phyloP scores from a whole-genome alignment of 2,329 filamentous ascomycete species.

The Curvularia eragrostidis region DNA sequence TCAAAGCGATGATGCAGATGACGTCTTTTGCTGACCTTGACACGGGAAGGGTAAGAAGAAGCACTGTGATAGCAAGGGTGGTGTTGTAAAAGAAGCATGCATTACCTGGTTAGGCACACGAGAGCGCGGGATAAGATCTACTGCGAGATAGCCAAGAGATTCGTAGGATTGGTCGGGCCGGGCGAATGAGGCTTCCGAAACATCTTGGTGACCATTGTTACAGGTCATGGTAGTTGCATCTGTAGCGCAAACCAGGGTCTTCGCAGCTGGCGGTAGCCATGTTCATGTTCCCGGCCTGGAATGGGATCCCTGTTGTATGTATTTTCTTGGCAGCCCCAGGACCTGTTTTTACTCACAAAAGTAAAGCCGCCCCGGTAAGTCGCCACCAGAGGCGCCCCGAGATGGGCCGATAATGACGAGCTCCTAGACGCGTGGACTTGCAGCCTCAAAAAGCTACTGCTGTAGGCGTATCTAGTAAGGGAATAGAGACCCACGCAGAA shows the following conservation, averaged over 20 bases:
- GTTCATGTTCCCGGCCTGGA: constrained; percentile 24
- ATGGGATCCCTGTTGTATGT: constrained; percentile 34
- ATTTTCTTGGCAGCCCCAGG: constrained; percentile 17
- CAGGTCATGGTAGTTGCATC: constrained; percentile 24
- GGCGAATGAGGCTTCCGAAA: constrained; percentile 13
- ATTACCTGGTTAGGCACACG: constrained; percentile 16
- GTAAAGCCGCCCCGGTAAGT: constrained; percentile 23
- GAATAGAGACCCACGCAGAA: background rate
- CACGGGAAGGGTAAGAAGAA: constrained; percentile 9
- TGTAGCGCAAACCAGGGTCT: constrained; percentile 21
- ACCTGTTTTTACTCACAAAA: constrained; percentile 27
- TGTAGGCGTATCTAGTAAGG: background rate
- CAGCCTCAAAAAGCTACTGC: background rate
- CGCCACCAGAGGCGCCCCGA: constrained; percentile 6
- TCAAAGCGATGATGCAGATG: constrained; percentile 30
- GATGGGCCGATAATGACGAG: constrained; percentile 27
- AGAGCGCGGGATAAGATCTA: constrained; percentile 6
- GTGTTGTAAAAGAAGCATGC: constrained; percentile 30
- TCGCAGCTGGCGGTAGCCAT: constrained; percentile 29
- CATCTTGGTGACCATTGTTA: constrained; percentile 22
- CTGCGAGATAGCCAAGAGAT: constrained; percentile 13
- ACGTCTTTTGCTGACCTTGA: constrained; percentile 30
- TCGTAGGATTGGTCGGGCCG: constrained; percentile 14
- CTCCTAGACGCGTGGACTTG: constrained; percentile 3
- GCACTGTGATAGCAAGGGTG: constrained; percentile 24